Percentiles rank a stretch among this genome's conserved stretches.
phyloP scores from a whole-genome alignment of 768 basidiomycete species.

The Rhizopogon roseolus region DNA sequence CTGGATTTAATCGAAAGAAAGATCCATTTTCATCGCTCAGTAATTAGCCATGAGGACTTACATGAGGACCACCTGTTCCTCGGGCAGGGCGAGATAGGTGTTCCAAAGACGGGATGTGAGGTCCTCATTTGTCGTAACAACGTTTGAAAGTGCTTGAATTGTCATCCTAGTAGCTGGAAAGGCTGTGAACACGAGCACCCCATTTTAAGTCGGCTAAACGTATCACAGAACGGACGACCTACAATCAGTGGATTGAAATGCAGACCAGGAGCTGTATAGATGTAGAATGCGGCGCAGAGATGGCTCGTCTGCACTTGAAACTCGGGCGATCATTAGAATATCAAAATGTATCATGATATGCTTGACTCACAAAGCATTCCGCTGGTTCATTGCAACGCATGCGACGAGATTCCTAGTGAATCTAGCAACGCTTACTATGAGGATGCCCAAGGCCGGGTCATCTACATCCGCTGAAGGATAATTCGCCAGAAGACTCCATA shows the following conservation, averaged over 20 bases:
- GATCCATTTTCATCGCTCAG: constrained; percentile 1
- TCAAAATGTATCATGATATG: neutral
- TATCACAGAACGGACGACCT: constrained; percentile 16
- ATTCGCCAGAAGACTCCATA: constrained; percentile 42
- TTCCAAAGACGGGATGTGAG: constrained; percentile 59
- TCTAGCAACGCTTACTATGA: constrained; percentile 56
- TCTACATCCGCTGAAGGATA: constrained; percentile 31
- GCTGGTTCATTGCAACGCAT: constrained; percentile 68
- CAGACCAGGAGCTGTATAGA: constrained; percentile 72
- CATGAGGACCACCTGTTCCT: constrained; percentile 74
- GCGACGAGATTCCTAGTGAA: constrained; percentile 86
- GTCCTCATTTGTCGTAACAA: constrained; percentile 68
- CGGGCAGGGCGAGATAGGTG: constrained; percentile 59
- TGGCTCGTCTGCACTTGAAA: constrained; percentile 62
- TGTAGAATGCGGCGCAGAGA: constrained; percentile 64
- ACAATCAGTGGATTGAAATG: constrained; percentile 60
- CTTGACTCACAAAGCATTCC: constrained; percentile 60
- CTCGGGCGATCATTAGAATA: constrained; percentile 2
- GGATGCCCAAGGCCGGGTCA: constrained; percentile 29
- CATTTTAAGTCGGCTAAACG: neutral
- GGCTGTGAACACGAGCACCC: constrained; percentile 35
- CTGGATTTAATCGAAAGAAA: constrained; percentile 22
- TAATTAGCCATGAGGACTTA: constrained; percentile 29
- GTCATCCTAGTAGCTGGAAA: constrained; percentile 59
- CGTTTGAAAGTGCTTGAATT: constrained; percentile 78